Evolutionary conservation across 2,329 filamentous ascomycete species (phyloP).

Genomic region (Aspergillus sp.): DNA sequence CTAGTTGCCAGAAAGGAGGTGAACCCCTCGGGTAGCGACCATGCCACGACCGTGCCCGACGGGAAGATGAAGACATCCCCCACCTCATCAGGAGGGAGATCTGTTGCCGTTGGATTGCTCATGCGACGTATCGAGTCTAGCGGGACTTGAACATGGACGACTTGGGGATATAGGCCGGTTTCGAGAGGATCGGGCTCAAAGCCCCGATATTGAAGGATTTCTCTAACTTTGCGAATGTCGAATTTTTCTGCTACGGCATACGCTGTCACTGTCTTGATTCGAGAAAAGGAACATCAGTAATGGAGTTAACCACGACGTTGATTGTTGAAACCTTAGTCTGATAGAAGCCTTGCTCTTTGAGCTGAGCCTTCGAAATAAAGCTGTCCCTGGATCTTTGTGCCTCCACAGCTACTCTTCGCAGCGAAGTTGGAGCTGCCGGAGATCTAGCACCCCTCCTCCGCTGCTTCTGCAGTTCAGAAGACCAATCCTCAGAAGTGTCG

Average conservation of each 20-base stretch:
- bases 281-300: slow-evolving; percentile 4
- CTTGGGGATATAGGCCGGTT: slow-evolving; percentile 58
- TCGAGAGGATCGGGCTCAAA: slow-evolving; percentile 57
- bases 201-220: slow-evolving; percentile 52
- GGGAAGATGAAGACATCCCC: slow-evolving; percentile 96
- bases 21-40: slow-evolving; percentile 73
- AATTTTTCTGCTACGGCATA: slow-evolving; percentile 64
- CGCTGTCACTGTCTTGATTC: slow-evolving; percentile 49
- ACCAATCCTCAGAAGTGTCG: slow-evolving; percentile 9
- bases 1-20: slow-evolving; percentile 63
- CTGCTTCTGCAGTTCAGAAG: slow-evolving; percentile 24
- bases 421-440: slow-evolving; percentile 60
- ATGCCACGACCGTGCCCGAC: slow-evolving; percentile 86
- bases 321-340: slow-evolving; percentile 29
- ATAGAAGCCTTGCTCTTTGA: slow-evolving; percentile 28
- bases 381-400: slow-evolving; percentile 60
- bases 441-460: slow-evolving; percentile 46
- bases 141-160: slow-evolving; percentile 53
- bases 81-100: slow-evolving; percentile 41
- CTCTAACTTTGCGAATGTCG: slow-evolving; percentile 51
- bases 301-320: neutral
- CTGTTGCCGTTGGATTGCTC: slow-evolving; percentile 33
- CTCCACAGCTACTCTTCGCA: slow-evolving; percentile 78
- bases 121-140: slow-evolving; percentile 41
- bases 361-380: slow-evolving; percentile 42